Base-by-base conservation (phyloP, 176 grass and related monocot species). In the Tillandsia leiboldiana region DNA sequence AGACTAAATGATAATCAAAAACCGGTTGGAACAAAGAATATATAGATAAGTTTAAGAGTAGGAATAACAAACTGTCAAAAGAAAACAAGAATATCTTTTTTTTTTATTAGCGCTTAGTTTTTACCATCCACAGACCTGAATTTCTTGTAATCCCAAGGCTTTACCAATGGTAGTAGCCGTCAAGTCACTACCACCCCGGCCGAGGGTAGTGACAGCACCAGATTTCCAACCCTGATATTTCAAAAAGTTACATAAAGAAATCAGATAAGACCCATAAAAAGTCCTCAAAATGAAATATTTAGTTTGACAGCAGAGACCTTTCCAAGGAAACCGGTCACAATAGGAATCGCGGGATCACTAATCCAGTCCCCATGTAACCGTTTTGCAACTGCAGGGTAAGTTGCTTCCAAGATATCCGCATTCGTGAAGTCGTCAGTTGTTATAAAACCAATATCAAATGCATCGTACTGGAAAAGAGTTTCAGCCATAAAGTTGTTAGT, bases 101-200 rank as follows among this genome's bases (percentile, higher is more conserved):
- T 2, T 61, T 61, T 61, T 61, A 59, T 61, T 1, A 15, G 15
- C 10, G 10, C 22, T 20, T 20, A 23, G 13, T 23, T 20, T 23
- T 8, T 23, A 15, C 13, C 22, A 61, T 42, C 15, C 83, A 75
- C 63, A 47, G 50, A 99, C 95, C 90, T 94, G 84, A 79, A 94
- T 93, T 88, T 99, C 95, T 81, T 85, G 88, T 76, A 99, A 83
- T 71, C 95, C 95, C 82, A 99, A 70, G 73, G 95, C 95, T 85
- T 90, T 99, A 85, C 90, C 95, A 78, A 99, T 84, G 69, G 90
- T 84, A 79, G 95, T 99, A 73, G 94, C 94, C 67, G 87, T 99
- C 75, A 93, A 93, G 77, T 99, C 94, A 51, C 90, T 93, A 28
- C 90, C 94, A 72, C 90, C 94, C 78, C 84, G 77, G 68, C 90